These are phyloP conservation scores for Ceratocystis papillata DNA, from an alignment of 2,329 filamentous ascomycete species.

Conservation along the genomic window DNA sequence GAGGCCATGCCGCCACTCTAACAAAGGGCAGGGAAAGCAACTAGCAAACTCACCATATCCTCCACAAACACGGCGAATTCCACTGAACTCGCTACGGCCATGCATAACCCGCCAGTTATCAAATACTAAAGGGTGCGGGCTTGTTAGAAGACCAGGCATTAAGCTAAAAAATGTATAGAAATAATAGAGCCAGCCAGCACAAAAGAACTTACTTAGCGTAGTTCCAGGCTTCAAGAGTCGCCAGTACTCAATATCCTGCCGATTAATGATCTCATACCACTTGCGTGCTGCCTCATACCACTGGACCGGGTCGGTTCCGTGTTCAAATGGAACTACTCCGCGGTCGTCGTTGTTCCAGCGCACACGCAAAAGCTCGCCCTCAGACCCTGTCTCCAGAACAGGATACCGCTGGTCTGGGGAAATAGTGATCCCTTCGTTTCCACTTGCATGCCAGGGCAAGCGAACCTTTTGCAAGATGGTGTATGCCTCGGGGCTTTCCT, in stretches of 20 bases:
- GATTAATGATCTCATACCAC: constrained; percentile 60
- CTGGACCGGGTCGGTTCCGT: constrained; percentile 37
- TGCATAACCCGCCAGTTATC: constrained; percentile 95
- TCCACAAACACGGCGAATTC: constrained; percentile 77
- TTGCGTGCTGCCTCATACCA: constrained; percentile 77
- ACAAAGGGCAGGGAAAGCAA: not conserved
- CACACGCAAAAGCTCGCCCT: constrained; percentile 43
- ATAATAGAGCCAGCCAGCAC: not conserved
- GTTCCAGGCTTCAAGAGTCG: constrained; percentile 70
- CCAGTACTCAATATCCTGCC: constrained; percentile 60
- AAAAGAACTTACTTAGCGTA: constrained; percentile 52
- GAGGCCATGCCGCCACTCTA: not conserved
- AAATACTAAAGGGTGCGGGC: constrained; percentile 50
- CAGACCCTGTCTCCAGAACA: constrained; percentile 46
- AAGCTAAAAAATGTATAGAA: constrained; percentile 24
- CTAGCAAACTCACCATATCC: constrained; percentile 60
- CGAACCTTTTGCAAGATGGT: constrained; percentile 43
- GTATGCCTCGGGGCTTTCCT: constrained; percentile 47
- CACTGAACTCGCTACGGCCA: constrained; percentile 71
- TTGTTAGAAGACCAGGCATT: not conserved
- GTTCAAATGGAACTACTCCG: constrained; percentile 51
- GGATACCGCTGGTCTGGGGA: constrained; percentile 59
- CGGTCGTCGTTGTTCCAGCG: constrained; percentile 93
- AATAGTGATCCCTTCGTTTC: constrained; percentile 74
- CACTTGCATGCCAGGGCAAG: constrained; percentile 75